Evolutionary conservation across 1,284 basidiomycete genomes (phyloP), one percentile per base, ranked within the genome.

Genomic region (Salmacisia buchloeana): DNA sequence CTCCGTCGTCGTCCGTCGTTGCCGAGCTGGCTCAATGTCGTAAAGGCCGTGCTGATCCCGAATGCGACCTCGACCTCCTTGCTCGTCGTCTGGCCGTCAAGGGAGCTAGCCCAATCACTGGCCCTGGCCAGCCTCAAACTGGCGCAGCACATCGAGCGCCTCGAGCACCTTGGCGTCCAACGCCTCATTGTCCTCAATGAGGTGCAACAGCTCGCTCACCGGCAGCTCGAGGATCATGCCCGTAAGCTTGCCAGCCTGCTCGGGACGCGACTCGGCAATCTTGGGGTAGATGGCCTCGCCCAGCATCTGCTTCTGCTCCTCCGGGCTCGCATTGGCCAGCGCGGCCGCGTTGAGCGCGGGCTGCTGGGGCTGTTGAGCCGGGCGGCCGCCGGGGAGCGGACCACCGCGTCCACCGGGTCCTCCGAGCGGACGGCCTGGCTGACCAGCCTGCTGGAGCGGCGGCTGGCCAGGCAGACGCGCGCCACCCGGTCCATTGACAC

Each of bases 241-340:
- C 15, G 77, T 79, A 21, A 79, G 71, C 74, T 79, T 79, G 52
- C 77, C 77, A 43, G 77, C 77, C 34, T 78, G 71, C 64, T 77
- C 74, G 46, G 75, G 72, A 64, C 78, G 77, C 56, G 60, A 63
- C 31, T 69, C 72, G 21, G 71, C 72, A 63, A 79, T 77, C 72
- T 78, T 77, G 62, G 77, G 77, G 73, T 79, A 79, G 69, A 79
- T 78, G 33, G 77, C 77, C 69, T 79, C 77, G 45, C 77, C 77
- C 43, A 79, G 72, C 75, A 79, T 79, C 69, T 79, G 77, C 77
- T 79, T 79, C 72, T 79, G 77, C 70, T 79, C 77, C 61, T 79
- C 77, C 49, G 77, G 77, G 66, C 76, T 72, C 18, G 77, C 77
- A 64, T 77, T 76, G 52, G 77, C 77, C 12, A 79, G 70, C 21